Percentiles rank a stretch among this genome's conserved stretches.
Evolutionary conservation across 1,139 yeast species (phyloP).

Genomic region (Kluyveromyces marxianus): DNA sequence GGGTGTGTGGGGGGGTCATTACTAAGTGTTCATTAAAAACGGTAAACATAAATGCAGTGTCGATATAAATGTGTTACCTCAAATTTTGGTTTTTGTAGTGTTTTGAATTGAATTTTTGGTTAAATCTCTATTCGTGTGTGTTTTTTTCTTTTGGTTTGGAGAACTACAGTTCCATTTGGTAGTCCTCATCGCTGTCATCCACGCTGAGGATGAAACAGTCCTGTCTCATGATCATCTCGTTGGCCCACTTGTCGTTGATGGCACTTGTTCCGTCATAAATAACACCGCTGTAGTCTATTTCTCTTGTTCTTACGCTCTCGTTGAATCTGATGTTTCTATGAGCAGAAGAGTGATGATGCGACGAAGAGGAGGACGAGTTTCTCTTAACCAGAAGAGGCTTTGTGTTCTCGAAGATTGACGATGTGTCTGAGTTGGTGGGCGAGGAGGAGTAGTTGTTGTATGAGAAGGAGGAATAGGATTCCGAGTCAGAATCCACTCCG

Average conservation of each 20-base stretch:
- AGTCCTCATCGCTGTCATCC: constrained; percentile 1
- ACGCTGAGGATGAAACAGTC: constrained; percentile 5
- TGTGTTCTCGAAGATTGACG: constrained; percentile 19
- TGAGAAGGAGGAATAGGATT: neutral
- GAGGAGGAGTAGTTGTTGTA: constrained; percentile 9
- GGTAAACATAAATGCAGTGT: too few relatives aligned
- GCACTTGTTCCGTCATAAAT: constrained; percentile 15
- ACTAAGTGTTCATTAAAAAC: too few relatives aligned
- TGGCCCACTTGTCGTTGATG: constrained; percentile 17
- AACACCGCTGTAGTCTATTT: constrained; percentile 18
- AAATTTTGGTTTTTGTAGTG: too few relatives aligned
- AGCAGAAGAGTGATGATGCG: neutral
- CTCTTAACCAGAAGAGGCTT: constrained; percentile 5
- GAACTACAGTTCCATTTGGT: constrained; percentile 4
- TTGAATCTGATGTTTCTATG: constrained; percentile 7
- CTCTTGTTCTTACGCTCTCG: constrained; percentile 20
- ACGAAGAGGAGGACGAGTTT: neutral
- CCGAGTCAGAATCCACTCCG: constrained; percentile 2
- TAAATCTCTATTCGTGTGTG: too few relatives aligned
- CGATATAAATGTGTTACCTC: too few relatives aligned
- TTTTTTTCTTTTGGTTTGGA: too few relatives aligned
- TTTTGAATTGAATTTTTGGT: too few relatives aligned
- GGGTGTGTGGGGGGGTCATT: too few relatives aligned
- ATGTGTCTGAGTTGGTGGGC: constrained; percentile 17
- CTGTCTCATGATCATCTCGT: constrained; percentile 4